phyloP scores from a whole-genome alignment of 2,329 filamentous ascomycete species.

The Didymella lethalis region DNA sequence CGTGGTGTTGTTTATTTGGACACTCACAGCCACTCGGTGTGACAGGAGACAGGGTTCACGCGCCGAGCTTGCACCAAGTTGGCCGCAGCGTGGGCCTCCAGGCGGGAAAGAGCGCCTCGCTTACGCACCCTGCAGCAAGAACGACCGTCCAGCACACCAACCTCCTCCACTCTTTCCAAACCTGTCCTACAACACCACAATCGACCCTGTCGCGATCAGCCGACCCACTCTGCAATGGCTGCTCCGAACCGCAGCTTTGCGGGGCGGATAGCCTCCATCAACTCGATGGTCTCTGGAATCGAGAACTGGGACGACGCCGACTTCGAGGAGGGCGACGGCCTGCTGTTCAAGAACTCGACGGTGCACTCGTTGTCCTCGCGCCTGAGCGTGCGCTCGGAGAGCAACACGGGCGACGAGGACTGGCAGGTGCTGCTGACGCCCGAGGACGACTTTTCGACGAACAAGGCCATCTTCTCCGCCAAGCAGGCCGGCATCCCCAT shows the following conservation, averaged over 20 bases:
- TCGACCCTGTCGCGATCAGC: conserved; percentile 23
- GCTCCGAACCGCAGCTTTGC: conserved; percentile 49
- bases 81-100: conserved; percentile 19
- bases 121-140: conserved; percentile 24
- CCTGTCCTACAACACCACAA: conserved; percentile 24
- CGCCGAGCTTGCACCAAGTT: conserved; percentile 7
- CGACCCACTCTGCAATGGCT: conserved; percentile 42
- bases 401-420: conserved; percentile 80
- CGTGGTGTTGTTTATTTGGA: conserved; percentile 14
- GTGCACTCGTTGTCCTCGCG: conserved; percentile 80
- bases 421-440: conserved; percentile 85
- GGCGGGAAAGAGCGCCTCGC: conserved; percentile 18
- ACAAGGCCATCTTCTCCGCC: conserved; percentile 80
- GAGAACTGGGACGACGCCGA: conserved; percentile 71
- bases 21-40: conserved; percentile 13
- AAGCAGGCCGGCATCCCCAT: conserved; percentile 91
- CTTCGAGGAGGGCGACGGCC: conserved; percentile 61
- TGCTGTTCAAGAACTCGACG: conserved; percentile 76
- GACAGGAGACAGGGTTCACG: conserved; percentile 16
- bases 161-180: conserved; percentile 22
- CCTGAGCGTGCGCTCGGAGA: conserved; percentile 82
- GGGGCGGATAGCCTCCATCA: conserved; percentile 59
- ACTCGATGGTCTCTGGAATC: conserved; percentile 62
- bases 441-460: conserved; percentile 82
- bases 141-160: conserved; percentile 26